Evolutionary conservation across 495 filamentous ascomycete species (phyloP).

Genomic region (Rhizodiscina lignyota): DNA sequence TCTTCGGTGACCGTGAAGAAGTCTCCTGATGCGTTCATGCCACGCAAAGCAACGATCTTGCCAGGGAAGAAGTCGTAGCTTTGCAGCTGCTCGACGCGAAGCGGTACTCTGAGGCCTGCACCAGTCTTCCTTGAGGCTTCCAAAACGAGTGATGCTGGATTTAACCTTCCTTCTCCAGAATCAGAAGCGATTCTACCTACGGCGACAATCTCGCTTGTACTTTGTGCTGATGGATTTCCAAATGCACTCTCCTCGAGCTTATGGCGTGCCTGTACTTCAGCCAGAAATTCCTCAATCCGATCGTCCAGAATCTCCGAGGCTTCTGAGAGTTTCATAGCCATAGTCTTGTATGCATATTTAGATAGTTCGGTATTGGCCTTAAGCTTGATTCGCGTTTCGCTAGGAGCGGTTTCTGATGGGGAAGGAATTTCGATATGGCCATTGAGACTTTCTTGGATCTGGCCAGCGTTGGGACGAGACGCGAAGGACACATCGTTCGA

Average conservation of each 20-base stretch:
- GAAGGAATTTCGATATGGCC: constrained; percentile 39
- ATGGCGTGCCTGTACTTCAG: constrained; percentile 54
- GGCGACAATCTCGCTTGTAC: constrained; percentile 71
- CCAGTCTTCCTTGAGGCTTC: constrained; percentile 80
- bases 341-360: constrained; percentile 78
- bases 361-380: constrained; percentile 70
- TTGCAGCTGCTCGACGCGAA: constrained; percentile 52
- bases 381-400: constrained; percentile 64
- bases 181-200: constrained; percentile 87
- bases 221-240: constrained; percentile 69
- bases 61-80: constrained; percentile 84
- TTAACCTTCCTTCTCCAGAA: constrained; percentile 65
- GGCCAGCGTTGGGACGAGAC: constrained; percentile 58
- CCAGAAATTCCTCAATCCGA: constrained; percentile 76
- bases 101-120: constrained; percentile 59
- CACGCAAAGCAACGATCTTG: constrained; percentile 74
- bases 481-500: constrained; percentile 42
- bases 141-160: constrained; percentile 64
- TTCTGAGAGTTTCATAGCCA: constrained; percentile 89
- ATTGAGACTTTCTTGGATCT: constrained; percentile 69
- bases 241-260: constrained; percentile 66
- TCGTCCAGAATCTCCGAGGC: constrained; percentile 86
- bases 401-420: constrained; percentile 41
- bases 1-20: constrained; percentile 70
- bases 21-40: constrained; percentile 72